These are phyloP conservation scores for Cryphonectria nitschkei DNA, from an alignment of 2,329 filamentous ascomycete species.

Conservation along the genomic window DNA sequence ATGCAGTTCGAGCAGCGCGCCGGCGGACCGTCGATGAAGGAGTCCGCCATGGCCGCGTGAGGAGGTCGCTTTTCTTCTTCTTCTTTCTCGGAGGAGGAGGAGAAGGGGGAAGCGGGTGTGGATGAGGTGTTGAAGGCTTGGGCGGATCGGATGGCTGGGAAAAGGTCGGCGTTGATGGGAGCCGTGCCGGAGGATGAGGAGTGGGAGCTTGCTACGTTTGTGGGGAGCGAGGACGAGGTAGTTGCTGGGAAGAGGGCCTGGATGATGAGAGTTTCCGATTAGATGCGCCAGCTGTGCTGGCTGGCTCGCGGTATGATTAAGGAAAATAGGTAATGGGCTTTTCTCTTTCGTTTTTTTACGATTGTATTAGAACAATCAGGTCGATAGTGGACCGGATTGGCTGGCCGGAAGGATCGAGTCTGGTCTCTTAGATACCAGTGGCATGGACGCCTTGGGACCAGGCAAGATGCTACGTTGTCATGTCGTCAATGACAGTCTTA, in stretches of 20 bases:
- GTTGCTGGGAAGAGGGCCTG: conserved; percentile 23
- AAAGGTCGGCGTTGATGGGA: conserved; percentile 1
- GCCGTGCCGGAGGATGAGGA: conserved; percentile 12
- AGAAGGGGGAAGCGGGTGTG: conserved; percentile 12
- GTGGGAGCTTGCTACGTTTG: conserved; percentile 27
- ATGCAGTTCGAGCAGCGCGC: conserved; percentile 46
- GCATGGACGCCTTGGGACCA: not conserved
- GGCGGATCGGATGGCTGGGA: conserved; percentile 30
- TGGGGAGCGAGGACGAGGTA: conserved; percentile 24
- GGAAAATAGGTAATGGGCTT: not conserved
- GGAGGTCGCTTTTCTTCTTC: not conserved
- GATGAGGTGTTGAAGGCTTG: conserved; percentile 29
- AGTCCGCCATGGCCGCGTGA: conserved; percentile 35
- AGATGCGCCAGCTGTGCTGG: conserved; percentile 29
- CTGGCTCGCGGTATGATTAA: not conserved
- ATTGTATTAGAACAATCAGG: not conserved
- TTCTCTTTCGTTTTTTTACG: not conserved
- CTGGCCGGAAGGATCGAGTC: not conserved
- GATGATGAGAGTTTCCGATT: conserved; percentile 12
- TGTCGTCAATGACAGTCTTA: conserved; percentile 3
- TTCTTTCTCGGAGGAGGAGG: conserved; percentile 9
- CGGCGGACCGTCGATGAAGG: conserved; percentile 42
- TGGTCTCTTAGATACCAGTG: not conserved
- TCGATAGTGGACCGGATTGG: not conserved
- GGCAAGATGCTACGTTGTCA: not conserved